Percentiles rank a stretch among this genome's conserved stretches.
Conservation (phyloP, 1,139 yeast genomes). For the Groenewaldozyma auringiensis region DNA sequence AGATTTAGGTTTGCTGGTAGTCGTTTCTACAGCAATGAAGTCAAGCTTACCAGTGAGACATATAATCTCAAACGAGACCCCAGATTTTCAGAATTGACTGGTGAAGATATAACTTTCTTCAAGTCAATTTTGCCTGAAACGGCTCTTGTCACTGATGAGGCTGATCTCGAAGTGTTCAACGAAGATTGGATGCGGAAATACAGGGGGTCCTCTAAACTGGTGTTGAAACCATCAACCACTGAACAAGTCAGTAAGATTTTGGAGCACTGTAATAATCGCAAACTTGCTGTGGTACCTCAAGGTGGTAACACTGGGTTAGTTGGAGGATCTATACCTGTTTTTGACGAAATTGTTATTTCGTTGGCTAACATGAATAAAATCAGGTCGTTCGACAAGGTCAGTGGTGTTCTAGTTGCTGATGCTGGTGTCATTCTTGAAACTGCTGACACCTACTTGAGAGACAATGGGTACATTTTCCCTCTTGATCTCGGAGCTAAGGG, state of each 20-base stretch:
- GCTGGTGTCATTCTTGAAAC: slow-evolving; percentile 85
- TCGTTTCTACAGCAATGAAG: slow-evolving; percentile 12
- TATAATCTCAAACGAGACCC: slow-evolving; percentile 25
- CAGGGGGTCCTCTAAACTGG: slow-evolving; percentile 74
- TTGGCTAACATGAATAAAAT: slow-evolving; percentile 66
- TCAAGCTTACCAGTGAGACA: slow-evolving; percentile 27
- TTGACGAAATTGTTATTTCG: slow-evolving; percentile 79
- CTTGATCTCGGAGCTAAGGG: slow-evolving; percentile 96
- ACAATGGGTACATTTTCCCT: slow-evolving; percentile 84
- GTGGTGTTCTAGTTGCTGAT: slow-evolving; percentile 82
- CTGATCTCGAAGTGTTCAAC: slow-evolving; percentile 66
- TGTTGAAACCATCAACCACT: slow-evolving; percentile 76
- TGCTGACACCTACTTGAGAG: slow-evolving; percentile 75
- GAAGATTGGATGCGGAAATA: slow-evolving; percentile 98
- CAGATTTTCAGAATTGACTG: slow-evolving; percentile 39
- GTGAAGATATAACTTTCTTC: slow-evolving; percentile 57
- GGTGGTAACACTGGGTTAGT: slow-evolving; percentile 97
- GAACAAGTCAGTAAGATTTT: slow-evolving; percentile 71
- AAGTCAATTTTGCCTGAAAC: slow-evolving; percentile 45
- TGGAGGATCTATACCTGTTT: slow-evolving; percentile 90
- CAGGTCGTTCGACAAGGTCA: slow-evolving; percentile 70
- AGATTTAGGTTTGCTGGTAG: background rate
- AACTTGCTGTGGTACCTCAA: slow-evolving; percentile 87
- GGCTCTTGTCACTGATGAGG: slow-evolving; percentile 44
- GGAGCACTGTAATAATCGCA: slow-evolving; percentile 71